Evolutionary conservation across 164 flowering plant genomes (phyloP).

Genomic region (Annona cherimola): DNA sequence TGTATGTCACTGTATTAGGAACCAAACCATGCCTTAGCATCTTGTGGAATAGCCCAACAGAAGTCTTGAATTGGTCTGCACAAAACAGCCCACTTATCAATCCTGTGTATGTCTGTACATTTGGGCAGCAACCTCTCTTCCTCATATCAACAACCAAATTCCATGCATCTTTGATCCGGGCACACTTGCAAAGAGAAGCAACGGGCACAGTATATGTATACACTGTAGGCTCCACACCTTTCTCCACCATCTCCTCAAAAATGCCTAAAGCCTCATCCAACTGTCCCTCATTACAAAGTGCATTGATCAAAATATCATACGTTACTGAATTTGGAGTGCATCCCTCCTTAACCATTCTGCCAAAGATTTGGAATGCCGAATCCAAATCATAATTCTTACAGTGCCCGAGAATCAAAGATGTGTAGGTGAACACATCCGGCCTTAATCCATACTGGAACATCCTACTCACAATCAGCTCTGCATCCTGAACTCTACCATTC

Average conservation of each 20-base stretch:
- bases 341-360: constrained; percentile 54
- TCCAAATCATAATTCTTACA: constrained; percentile 53
- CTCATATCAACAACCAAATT: constrained; percentile 48
- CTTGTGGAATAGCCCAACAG: constrained; percentile 62
- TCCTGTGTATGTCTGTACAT: constrained; percentile 71
- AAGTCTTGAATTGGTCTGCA: constrained; percentile 37
- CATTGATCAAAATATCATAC: constrained; percentile 61
- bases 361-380: constrained; percentile 48
- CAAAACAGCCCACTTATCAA: constrained; percentile 58
- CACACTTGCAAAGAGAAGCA: constrained; percentile 40
- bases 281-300: constrained; percentile 53
- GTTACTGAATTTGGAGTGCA: constrained; percentile 66
- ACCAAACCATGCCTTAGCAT: constrained; percentile 49
- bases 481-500: constrained; percentile 61
- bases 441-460: constrained; percentile 41
- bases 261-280: constrained; percentile 62
- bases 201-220: constrained; percentile 66
- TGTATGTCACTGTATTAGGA: constrained; percentile 62
- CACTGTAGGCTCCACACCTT: constrained; percentile 60
- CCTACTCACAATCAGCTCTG: constrained; percentile 39
- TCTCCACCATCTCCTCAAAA: constrained; percentile 60
- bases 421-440: constrained; percentile 66
- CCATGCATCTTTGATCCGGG: constrained; percentile 49
- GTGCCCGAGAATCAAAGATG: constrained; percentile 76
- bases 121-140: constrained; percentile 49